Evolutionary conservation across 805 yeast species (phyloP), one percentile per base, ranked within the genome.

Genomic region (Hanseniaspora meyeri): DNA sequence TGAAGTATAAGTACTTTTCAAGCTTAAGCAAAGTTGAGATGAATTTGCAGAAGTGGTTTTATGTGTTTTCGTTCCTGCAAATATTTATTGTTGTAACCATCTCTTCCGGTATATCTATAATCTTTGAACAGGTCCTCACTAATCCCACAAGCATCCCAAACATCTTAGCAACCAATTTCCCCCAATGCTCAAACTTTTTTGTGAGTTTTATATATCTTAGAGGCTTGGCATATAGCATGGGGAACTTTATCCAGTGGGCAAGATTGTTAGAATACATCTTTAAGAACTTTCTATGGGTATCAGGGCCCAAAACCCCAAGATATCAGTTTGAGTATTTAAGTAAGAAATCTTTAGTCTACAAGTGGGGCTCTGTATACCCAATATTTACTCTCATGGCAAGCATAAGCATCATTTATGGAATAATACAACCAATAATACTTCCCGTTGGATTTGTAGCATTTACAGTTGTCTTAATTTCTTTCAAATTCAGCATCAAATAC

Each of bases 141-240:
- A 82, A 78, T 61, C 96, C 96, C 0, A 79, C 82, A 0, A 79
- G 87, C 0, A 77, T 86, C 12, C 88, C 93, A 0, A 73, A 79
- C 6, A 67, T 87, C 55, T 72, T 88, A 27, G 95, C 95, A 0
- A 75, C 77, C 14, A 86, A 88, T 62, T 73, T 90, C 38, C 96
- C 96, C 0, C 85, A 85, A 64, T 85, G 95, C 27, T 83, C 96
- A 0, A 86, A 83, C 46, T 89, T 90, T 64, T 90, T 89, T 70
- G 83, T 83, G 66, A 85, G 90, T 3, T 87, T 83, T 63, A 71
- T 88, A 40, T 70, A 87, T 0, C 73, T 89, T 37, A 82, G 85
- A 67, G 91, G 95, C 0, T 70, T 89, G 57, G 78, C 90, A 1
- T 80, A 85, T 55, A 79, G 84, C 60, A 95, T 95, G 0, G 80